Evolutionary conservation across 345 rosid species (phyloP), one percentile per base, ranked within the genome.

Genomic region (Rubroshorea leprosula): DNA sequence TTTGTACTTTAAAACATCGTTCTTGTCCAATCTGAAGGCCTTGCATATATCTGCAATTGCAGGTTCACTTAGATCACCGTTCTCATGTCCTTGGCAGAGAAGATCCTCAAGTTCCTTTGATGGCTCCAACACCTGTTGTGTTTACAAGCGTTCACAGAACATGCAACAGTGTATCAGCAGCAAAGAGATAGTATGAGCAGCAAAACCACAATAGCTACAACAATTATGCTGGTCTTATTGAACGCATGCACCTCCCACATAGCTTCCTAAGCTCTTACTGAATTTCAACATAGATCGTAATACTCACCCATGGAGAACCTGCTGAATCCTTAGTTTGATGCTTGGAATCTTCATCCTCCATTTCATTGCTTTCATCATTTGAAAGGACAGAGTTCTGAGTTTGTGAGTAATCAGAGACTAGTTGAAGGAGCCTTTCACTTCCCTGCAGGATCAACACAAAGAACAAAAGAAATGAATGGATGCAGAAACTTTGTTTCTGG

Each of bases 361-460:
- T 65, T 53, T 27, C 59, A 35, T 54, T 68, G 62, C 46, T 31
- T 46, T 61, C 64, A 17, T 21, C 25, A 51, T 57, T 64, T 53
- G 67, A 51, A 57, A 23, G 8, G 35, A 47, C 53, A 18, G 52
- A 49, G 53, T 63, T 71, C 53, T 64, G 63, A 19, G 67, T 57
- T 41, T 55, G 43, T 21, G 94, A 74, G 46, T 57, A 25, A 71
- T 84, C 72, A 0, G 90, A 82, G 63, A 87, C 79, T 49, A 89
- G 75, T 41, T 83, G 54, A 50, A 93, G 88, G 27, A 93, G 96
- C 72, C 83, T 89, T 82, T 87, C 96, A 72, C 99, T 89, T 74
- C 97, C 99, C 97, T 83, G 55, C 6, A 64, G 19, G 6, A 24
- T 63, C 60, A 64, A 49, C n/a, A 65, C 3, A 65, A 25, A 48